Evolutionary conservation across 768 basidiomycete species (phyloP), one percentile per base, ranked within the genome.

Genomic region (Amylocystis lapponica): DNA sequence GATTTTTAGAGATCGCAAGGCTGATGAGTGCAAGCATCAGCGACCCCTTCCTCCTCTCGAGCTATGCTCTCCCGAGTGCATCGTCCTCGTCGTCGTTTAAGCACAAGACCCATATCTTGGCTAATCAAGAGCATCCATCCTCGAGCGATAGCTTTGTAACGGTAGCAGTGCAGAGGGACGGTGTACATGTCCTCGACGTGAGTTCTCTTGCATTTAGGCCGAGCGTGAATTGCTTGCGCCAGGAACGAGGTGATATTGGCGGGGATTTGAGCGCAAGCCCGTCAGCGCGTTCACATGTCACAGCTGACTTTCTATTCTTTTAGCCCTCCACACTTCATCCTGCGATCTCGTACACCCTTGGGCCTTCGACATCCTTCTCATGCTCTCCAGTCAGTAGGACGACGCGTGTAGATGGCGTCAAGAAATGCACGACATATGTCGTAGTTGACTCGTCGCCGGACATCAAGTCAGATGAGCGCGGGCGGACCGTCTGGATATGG

Each of bases 171-270:
- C 84, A 87, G 47, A 75, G 72, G 49, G 85, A 90, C 43, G 87
- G 87, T 23, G 66, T 89, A 29, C 85, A 89, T 62, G 58, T 90
- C 34, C 61, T 85, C 45, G 82, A 89, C 59, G 86, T 88, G 56
- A 53, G 74, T 68, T 16, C 25, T 16, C 13, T 7, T 12, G 5
- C 3, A 31, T 39, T 39, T n/a, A n/a, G n/a, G n/a, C n/a, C n/a
- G n/a, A n/a, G n/a, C n/a, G n/a, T n/a, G n/a, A n/a, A n/a, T n/a
- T n/a, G n/a, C n/a, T n/a, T n/a, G n/a, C n/a, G n/a, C n/a, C n/a
- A n/a, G n/a, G n/a, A n/a, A n/a, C n/a, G n/a, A n/a, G n/a, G n/a
- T n/a, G n/a, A n/a, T n/a, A n/a, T n/a, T n/a, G n/a, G n/a, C n/a
- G n/a, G n/a, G n/a, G n/a, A n/a, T n/a, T n/a, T n/a, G n/a, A n/a